Evolutionary conservation across 1,284 basidiomycete genomes (phyloP).

Genomic region (Agroathelia rolfsii): DNA sequence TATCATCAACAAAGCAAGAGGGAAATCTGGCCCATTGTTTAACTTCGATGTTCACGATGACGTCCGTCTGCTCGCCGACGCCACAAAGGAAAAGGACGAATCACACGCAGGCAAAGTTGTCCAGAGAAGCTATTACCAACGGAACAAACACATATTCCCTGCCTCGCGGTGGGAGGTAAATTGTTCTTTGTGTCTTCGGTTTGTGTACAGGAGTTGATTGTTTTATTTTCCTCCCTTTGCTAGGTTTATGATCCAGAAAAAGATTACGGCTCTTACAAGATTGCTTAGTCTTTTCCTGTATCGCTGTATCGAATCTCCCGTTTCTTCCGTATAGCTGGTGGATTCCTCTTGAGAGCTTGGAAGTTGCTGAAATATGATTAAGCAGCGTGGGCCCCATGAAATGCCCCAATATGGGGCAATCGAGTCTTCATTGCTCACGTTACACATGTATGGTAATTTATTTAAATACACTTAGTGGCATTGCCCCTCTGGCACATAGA

Average conservation of each 20-base stretch:
- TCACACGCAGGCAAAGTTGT: conserved; percentile 99
- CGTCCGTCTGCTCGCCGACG: conserved; percentile 90
- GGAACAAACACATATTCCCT: conserved; percentile 97
- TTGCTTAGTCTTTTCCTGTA: conserved; percentile 33
- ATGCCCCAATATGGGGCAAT: too few relatives aligned
- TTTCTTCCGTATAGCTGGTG: conserved; percentile 4
- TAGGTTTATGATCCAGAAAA: conserved; percentile 89
- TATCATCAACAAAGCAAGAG: conserved; percentile 95
- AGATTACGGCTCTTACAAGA: conserved; percentile 83
- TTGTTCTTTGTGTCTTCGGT: conserved; percentile 1
- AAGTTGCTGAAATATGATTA: too few relatives aligned
- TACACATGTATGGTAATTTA: too few relatives aligned
- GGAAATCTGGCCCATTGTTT: conserved; percentile 96
- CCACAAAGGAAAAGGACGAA: conserved; percentile 95
- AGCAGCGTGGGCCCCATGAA: too few relatives aligned
- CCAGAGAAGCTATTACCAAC: conserved; percentile 90
- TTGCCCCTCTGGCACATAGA: too few relatives aligned
- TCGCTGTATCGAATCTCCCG: conserved; percentile 1
- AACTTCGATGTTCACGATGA: conserved; percentile 99
- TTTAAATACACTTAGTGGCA: too few relatives aligned
- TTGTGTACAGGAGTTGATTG: neutral
- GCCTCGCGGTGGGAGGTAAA: conserved; percentile 88
- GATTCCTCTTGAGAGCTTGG: too few relatives aligned
- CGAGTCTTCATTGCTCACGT: too few relatives aligned
- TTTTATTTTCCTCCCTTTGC: conserved; percentile 3